Conservation (phyloP, 345 rosid species). For the Barbarea vulgaris region DNA sequence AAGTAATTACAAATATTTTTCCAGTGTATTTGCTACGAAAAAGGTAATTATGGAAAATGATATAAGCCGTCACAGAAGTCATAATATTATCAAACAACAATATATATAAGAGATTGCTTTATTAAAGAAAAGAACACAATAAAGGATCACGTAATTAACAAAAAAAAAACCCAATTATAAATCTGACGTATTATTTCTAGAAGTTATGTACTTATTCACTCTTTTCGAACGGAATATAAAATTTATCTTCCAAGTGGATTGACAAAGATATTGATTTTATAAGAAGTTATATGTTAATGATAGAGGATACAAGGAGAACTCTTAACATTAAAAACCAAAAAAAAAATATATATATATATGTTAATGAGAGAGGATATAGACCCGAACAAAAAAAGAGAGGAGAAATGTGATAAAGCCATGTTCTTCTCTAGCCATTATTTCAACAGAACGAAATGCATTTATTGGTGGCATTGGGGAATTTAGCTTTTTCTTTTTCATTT, state of each 20-base stretch:
- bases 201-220: not conserved
- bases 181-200: not conserved
- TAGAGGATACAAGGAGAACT: too few species aligned
- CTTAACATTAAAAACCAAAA: too few species aligned
- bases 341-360: too few species aligned
- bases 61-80: not conserved
- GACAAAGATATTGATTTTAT: not conserved
- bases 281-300: too few species aligned
- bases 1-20: not conserved
- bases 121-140: not conserved
- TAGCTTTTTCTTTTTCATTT: not conserved
- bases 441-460: conserved; percentile 32
- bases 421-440: conserved; percentile 45
- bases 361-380: not conserved
- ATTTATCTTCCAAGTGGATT: not conserved
- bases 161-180: not conserved
- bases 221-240: not conserved
- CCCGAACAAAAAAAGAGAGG: not conserved
- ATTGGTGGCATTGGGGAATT: conserved; percentile 19
- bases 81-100: not conserved
- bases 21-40: not conserved
- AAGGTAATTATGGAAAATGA: not conserved
- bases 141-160: not conserved
- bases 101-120: not conserved
- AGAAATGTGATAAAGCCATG: conserved; percentile 5